Evolutionary conservation across 2,329 filamentous ascomycete species (phyloP), one percentile per base, ranked within the genome.

Genomic region (Colletotrichum cordylinicola): DNA sequence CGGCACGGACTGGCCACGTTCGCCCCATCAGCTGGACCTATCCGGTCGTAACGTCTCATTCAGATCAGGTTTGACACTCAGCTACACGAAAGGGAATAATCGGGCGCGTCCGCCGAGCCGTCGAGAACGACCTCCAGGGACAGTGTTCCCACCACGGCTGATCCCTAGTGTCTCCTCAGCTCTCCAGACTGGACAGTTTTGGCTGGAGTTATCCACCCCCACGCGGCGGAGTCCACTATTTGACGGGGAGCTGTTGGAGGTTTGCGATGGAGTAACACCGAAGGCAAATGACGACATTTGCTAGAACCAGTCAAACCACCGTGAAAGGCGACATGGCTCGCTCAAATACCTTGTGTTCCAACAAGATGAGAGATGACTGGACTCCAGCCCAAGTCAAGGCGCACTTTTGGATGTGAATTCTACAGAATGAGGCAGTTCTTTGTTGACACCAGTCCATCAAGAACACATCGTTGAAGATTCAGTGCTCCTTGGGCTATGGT

Each of bases 251-350:
- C 12, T 8, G 33, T 27, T 43, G 73, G 56, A 31, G 27, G 64
- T 24, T 18, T 24, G 43, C 56, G 64, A 75, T 75, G 64, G 52
- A 75, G 73, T 72, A 43, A 75, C 62, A 29, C 73, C 73, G 73
- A 73, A 61, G 70, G 58, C 56, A 73, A 58, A 75, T 75, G 73
- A 68, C 70, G 73, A 68, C 73, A 75, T 75, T 18, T n/a, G 24
- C 52, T 60, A 27, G 15, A 64, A 58, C 27, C 39, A 21, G 64
- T 13, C 33, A 62, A 27, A n/a, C 5, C 35, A 37, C 67, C 68
- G 48, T n/a, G 24, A 29, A 18, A 52, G 15, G 21, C 7, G 10
- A 15, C 29, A 12, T 16, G 18, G 35, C n/a, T 24, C 8, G 13
- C 6, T n/a, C 18, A n/a, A 16, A 15, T 9, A 43, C 5, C 13